Evolutionary conservation across 139 green algal species (phyloP), one percentile per base, ranked within the genome.

Genomic region (Picochlorum sp.): DNA sequence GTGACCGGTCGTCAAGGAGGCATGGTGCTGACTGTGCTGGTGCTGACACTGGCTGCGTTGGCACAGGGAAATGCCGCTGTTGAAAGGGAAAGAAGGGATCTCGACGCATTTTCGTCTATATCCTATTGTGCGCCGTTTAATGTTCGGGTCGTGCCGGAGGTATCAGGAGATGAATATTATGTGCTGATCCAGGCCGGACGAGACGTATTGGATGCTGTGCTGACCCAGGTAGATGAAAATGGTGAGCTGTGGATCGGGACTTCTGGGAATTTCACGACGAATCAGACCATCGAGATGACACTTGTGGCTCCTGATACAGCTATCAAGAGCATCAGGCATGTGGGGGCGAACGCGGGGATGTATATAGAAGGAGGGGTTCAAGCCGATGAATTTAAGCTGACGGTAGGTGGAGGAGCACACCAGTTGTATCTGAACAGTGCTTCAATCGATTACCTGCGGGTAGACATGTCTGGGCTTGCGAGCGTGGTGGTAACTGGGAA

Each of bases 211-310:
- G 12, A 12, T 5, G 28, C 25, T 7, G 53, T 64, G 14, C 2
- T 59, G 1, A 2, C 45, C 16, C 31, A 13, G 12, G 64, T 72
- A 28, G 25, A 9, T n/a, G n/a, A n/a, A 4, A 16, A 65, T 41
- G 20, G 9, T 8, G 44, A 18, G 20, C 30, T 70, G 39, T 33
- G 20, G 4, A 20, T 72, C 22, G 22, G 30, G 22, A 32, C 22
- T 22, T 25, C 28, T 7, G 45, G 10, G 18, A 13, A 50, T 47
- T 43, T 72, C 22, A 26, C 29, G 24, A 72, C 64, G 2, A 35
- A 47, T 28, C 41, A 54, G 2, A 47, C 64, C 32, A 60, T 72
- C 32, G 39, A 65, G 44, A 13, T 72, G 7, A 65, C 47, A 45
- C 55, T 72, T 3, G 18, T 20, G n/a, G 28, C 65, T 26, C 64